phyloP scores from a whole-genome alignment of 768 basidiomycete species.

The Amanita inopinata region DNA sequence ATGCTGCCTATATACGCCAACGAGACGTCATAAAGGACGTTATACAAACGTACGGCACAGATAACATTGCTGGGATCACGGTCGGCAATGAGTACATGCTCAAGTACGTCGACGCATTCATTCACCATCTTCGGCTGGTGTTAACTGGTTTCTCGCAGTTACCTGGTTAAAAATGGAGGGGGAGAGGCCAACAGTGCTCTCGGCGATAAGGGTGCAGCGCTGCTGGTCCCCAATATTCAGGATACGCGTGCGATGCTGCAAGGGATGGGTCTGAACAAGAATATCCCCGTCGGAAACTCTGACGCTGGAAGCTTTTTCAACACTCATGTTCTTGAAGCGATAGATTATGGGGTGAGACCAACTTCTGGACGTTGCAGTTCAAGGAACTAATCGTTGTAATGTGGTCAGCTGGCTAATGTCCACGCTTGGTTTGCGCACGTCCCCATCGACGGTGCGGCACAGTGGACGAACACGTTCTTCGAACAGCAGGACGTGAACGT shows the following conservation, averaged over 20 bases:
- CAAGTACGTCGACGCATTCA: constrained; percentile 35
- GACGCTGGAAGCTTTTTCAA: constrained; percentile 88
- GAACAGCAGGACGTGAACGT: constrained; percentile 45
- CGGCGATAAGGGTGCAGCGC: constrained; percentile 53
- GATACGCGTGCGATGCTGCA: constrained; percentile 52
- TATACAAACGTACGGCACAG: constrained; percentile 67
- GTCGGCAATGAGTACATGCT: constrained; percentile 92
- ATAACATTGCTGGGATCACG: constrained; percentile 69
- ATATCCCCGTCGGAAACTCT: constrained; percentile 62
- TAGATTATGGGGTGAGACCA: constrained; percentile 58
- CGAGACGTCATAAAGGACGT: constrained; percentile 54
- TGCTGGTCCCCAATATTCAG: constrained; percentile 55
- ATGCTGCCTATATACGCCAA: constrained; percentile 67
- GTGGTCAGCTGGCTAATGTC: constrained; percentile 70
- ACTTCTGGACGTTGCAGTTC: neutral
- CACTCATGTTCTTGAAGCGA: constrained; percentile 45
- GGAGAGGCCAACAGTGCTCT: constrained; percentile 46
- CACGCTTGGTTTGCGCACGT: constrained; percentile 93
- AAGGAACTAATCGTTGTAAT: neutral
- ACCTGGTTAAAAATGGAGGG: constrained; percentile 40
- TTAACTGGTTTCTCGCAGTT: constrained; percentile 29
- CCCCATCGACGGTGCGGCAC: constrained; percentile 53
- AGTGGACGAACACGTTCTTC: constrained; percentile 81
- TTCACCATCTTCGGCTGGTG: neutral
- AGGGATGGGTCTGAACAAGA: constrained; percentile 45